Evolutionary conservation across 768 basidiomycete species (phyloP).

Genomic region (Russula compacta): DNA sequence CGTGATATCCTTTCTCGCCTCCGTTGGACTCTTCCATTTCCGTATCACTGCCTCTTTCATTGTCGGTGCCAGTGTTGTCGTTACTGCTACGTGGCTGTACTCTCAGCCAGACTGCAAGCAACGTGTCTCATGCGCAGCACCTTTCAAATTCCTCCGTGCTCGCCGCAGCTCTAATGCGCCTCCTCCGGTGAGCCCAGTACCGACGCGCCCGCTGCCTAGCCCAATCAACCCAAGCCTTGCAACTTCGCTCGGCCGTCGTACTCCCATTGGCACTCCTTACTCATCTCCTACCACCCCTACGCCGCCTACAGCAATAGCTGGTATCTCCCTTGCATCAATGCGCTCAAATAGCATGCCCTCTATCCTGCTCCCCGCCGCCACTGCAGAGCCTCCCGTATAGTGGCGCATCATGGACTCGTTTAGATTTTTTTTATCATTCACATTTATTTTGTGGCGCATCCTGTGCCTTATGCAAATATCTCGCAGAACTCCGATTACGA

Average conservation of each 20-base stretch:
- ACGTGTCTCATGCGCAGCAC: background rate
- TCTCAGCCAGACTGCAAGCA: conserved; percentile 48
- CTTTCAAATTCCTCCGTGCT: conserved; percentile 17
- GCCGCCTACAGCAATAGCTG: background rate
- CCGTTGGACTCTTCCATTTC: conserved; percentile 85
- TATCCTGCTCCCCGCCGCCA: conserved; percentile 3
- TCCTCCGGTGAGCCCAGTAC: conserved; percentile 11
- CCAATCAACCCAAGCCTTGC: conserved; percentile 10
- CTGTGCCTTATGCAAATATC: background rate
- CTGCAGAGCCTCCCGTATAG: conserved; percentile 7
- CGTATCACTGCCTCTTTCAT: conserved; percentile 79
- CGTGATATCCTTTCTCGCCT: conserved; percentile 89
- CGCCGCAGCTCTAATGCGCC: conserved; percentile 16
- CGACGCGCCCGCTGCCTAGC: conserved; percentile 8
- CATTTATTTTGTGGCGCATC: conserved; percentile 4
- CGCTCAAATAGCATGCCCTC: conserved; percentile 21
- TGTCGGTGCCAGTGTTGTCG: conserved; percentile 73
- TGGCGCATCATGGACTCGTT: background rate
- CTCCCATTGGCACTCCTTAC: conserved; percentile 16
- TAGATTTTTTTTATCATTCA: conserved; percentile 16
- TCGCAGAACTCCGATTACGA: conserved; percentile 7
- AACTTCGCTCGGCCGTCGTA: conserved; percentile 16
- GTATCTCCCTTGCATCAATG: conserved; percentile 7
- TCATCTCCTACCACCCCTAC: conserved; percentile 19
- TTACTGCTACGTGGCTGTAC: conserved; percentile 87